These are phyloP conservation scores for Mycena haematopus DNA, from an alignment of 768 basidiomycete species.

Conservation along the genomic window DNA sequence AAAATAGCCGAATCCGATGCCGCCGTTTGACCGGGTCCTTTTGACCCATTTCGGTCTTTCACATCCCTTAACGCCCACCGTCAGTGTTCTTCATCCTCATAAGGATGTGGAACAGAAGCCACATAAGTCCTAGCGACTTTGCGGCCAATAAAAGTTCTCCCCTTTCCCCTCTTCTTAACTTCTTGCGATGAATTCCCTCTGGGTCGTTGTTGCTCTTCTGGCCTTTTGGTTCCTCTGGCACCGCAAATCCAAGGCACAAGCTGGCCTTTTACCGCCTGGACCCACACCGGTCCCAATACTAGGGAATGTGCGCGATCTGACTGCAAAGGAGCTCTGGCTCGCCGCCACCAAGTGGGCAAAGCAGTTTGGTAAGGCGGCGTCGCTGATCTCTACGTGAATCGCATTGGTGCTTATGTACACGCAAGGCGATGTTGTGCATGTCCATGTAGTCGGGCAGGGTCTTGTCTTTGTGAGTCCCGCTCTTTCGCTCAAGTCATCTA, in stretches of 20 bases:
- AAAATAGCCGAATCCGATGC: not conserved
- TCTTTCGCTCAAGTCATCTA: not conserved
- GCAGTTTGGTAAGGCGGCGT: conserved; percentile 57
- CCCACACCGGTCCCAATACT: conserved; percentile 69
- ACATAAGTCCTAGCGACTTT: conserved; percentile 6
- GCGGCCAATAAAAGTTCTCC: not conserved
- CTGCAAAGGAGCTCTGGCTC: conserved; percentile 69
- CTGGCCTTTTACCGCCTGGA: conserved; percentile 64
- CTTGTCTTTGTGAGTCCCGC: conserved; percentile 54
- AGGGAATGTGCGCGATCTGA: conserved; percentile 69
- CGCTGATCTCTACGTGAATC: conserved; percentile 20
- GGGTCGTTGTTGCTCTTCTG: conserved; percentile 40
- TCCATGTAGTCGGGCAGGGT: conserved; percentile 69
- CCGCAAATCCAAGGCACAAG: conserved; percentile 50
- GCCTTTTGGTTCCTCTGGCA: conserved; percentile 48
- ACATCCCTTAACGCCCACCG: conserved; percentile 10
- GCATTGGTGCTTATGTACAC: conserved; percentile 13
- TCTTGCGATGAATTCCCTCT: conserved; percentile 20
- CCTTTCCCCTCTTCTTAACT: conserved; percentile 15
- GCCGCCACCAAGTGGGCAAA: conserved; percentile 66
- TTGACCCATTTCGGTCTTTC: not conserved
- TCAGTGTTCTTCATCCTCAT: conserved; percentile 7
- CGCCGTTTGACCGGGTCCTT: not conserved
- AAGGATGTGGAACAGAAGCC: conserved; percentile 20
- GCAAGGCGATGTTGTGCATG: conserved; percentile 67